Evolutionary conservation across 352 stramenopile genomes (phyloP).

Genomic region (Globisporangium uncinulatum): DNA sequence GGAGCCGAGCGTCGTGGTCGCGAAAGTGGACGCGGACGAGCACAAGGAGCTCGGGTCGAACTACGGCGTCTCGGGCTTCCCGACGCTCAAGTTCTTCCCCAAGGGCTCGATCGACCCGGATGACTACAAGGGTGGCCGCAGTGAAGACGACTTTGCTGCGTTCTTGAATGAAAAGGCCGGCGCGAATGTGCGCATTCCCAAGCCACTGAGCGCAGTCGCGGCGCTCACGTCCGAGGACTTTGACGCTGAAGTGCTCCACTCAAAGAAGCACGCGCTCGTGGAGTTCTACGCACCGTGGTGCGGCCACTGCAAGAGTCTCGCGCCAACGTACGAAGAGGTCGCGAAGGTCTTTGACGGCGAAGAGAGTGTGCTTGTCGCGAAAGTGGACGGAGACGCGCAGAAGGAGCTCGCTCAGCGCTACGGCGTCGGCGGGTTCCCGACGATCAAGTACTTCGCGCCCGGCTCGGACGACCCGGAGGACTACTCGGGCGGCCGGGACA

Average conservation of each 20-base stretch:
- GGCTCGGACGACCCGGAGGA: constrained; percentile 77
- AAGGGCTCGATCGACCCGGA: constrained; percentile 71
- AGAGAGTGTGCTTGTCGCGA: constrained; percentile 77
- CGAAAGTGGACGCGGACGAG: constrained; percentile 88
- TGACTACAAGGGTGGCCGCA: constrained; percentile 83
- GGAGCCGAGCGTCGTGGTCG: constrained; percentile 73
- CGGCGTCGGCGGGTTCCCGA: constrained; percentile 88
- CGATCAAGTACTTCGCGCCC: constrained; percentile 89
- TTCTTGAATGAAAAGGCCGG: constrained; percentile 80
- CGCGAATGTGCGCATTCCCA: constrained; percentile 64
- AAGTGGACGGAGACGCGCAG: constrained; percentile 76
- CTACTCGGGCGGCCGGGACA: constrained; percentile 81
- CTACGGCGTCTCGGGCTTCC: constrained; percentile 89
- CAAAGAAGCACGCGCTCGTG: constrained; percentile 86
- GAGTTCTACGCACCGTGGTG: constrained; percentile 96
- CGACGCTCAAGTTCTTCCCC: constrained; percentile 91
- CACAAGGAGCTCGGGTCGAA: constrained; percentile 76
- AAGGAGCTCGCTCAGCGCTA: constrained; percentile 60
- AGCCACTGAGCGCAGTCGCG: constrained; percentile 57
- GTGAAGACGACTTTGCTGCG: constrained; percentile 70
- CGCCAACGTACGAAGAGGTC: constrained; percentile 82
- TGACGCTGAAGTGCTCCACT: constrained; percentile 72
- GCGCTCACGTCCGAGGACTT: constrained; percentile 65
- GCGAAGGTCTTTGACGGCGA: constrained; percentile 68
- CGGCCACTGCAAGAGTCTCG: constrained; percentile 89